These are phyloP conservation scores for Phytophthora macrochlamydospora DNA, from an alignment of 352 stramenopile species.

Conservation along the genomic window DNA sequence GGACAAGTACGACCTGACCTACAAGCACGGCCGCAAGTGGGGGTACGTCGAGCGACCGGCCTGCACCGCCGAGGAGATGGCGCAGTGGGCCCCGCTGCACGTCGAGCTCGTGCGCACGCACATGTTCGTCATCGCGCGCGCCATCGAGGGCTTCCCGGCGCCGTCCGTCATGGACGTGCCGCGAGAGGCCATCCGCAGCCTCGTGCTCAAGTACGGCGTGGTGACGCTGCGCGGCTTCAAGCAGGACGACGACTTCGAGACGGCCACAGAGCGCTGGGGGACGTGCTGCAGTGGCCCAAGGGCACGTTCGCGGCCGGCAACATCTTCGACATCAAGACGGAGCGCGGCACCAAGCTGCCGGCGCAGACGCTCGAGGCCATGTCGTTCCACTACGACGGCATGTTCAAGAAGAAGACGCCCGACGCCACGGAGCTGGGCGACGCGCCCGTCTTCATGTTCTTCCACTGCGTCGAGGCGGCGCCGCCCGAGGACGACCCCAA, in stretches of 20 bases:
- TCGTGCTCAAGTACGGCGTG: slow-evolving; percentile 22
- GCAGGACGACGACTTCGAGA: slow-evolving; percentile 28
- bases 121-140: slow-evolving; percentile 23
- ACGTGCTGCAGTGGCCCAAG: slow-evolving; percentile 28
- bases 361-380: slow-evolving; percentile 25
- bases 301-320: slow-evolving; percentile 22
- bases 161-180: slow-evolving; percentile 22
- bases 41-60: slow-evolving; percentile 16
- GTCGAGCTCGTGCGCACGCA: slow-evolving; percentile 24
- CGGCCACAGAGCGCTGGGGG: slow-evolving; percentile 21
- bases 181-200: slow-evolving; percentile 18
- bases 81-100: slow-evolving; percentile 19
- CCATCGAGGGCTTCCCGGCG: slow-evolving; percentile 16
- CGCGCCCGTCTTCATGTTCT: slow-evolving; percentile 28
- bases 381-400: slow-evolving; percentile 30
- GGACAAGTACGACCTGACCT: slow-evolving; percentile 27
- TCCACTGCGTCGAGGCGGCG: slow-evolving; percentile 20
- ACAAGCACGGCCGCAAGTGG: slow-evolving; percentile 30
- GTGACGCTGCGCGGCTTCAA: slow-evolving; percentile 26
- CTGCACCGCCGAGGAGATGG: slow-evolving; percentile 18
- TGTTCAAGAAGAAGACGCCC: slow-evolving; percentile 33
- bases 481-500: slow-evolving; percentile 26
- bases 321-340: slow-evolving; percentile 26
- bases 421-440: slow-evolving; percentile 24
- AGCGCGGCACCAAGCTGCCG: slow-evolving; percentile 12